Base-by-base conservation (phyloP, 2,329 filamentous ascomycete species). In the Orbilia oligospora region DNA sequence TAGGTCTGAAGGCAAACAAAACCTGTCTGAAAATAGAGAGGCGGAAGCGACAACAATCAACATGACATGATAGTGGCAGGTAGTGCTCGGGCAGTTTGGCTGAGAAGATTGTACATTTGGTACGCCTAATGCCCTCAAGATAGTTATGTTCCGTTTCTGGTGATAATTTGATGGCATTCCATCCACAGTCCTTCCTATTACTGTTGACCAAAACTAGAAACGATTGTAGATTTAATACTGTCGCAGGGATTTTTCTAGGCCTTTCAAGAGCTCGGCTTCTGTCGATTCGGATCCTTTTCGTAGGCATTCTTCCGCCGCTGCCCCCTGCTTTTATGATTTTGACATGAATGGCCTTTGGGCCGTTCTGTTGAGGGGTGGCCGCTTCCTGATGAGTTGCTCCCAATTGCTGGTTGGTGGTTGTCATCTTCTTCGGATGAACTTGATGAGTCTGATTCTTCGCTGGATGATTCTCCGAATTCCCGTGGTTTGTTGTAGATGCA, bases 401-500 rank as follows among this genome's bases (percentile, higher is more conserved):
- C 48, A 3, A 24, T 44, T 16, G 27, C 8, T 3, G 44, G 20
- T 27, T 27, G 30, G 14, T 20, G 27, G n/a, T 63, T 36, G 6
- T 55, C 30, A 10, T 55, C 63, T 46, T 64, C 67, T 6, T 61
- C 51, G 8, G 87, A 88, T 55, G 87, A 88, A 14, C 90, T 90
- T 22, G 87, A 88, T 14, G 87, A 88, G 0, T 87, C 89, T 2
- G 88, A 90, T 64, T 86, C 86, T 76, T 91, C 90, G 81, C 90
- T 89, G 81, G 91, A 94, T 36, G 92, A 96, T 84, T 98, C 95
- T 83, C 92, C 93, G 3, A 93, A 90, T 10, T 88, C 89, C 81
- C 91, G 92, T 5, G 93, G 91, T 78, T 92, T 92, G 86, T 97
- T 95, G 86, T 97, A 99, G 84, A 99, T 99, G 85, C 96, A 99